Base-by-base conservation (phyloP, 441 rosid species). In the Mallotus repandus region DNA sequence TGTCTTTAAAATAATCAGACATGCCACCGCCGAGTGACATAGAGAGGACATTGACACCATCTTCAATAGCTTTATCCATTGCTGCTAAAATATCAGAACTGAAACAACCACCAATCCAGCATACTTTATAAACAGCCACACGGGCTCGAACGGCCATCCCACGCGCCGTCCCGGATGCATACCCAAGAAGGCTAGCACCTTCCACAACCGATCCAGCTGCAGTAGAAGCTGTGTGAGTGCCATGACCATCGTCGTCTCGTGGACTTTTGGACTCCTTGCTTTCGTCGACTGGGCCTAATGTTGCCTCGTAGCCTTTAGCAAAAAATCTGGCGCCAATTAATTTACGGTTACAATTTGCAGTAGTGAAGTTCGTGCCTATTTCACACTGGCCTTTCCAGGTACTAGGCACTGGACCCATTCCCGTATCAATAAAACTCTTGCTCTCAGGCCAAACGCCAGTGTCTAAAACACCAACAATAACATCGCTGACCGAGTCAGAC, bases 151-250 rank as follows among this genome's bases (percentile, higher is more conserved):
- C 84, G 19, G 92, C 97, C 50, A 93, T 96, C 29, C 98, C 98
- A 15, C 97, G 91, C 0, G 98, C 96, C 0, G 85, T 77, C 4
- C 99, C 99, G 0, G 73, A 57, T 13, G 96, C 97, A 15, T 87
- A 78, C n/a, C 97, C 96, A 14, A 78, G 85, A 7, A 92, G 93
- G 70, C 76, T 86, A 2, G 94, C 98, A 12, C 82, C 80, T 7
- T 66, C 74, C 32, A 92, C 90, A 0, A 60, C 52, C 19, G 79
- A 84, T 5, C 99, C 99, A 6, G 88, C 97, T 3, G 81, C 79
- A 5, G 98, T 94, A 2, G 97, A 86, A 1, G 94, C 77, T 0
- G 99, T 94, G 79, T 94, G 99, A 9, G 99, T 92, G 0, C 99
- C 99, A 43, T 94, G 99, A 55, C 99, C 98, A 22, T 87, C 76